Evolutionary conservation across 768 basidiomycete species (phyloP), one percentile per base, ranked within the genome.

Genomic region (Glaciozyma antarctica): DNA sequence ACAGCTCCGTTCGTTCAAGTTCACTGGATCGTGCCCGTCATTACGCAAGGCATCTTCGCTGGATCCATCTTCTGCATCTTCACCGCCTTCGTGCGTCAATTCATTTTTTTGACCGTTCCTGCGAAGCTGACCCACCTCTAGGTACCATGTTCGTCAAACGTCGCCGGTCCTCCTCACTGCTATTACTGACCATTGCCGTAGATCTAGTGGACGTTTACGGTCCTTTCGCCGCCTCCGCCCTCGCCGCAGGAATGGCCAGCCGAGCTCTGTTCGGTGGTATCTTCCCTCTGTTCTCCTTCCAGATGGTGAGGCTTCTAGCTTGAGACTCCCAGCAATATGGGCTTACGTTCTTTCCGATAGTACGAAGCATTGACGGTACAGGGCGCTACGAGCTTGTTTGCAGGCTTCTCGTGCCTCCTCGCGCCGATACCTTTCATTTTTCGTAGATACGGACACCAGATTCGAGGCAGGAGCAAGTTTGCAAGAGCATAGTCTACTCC

Each of bases 381-480:
- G n/a, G 70, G 70, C 3, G 70, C 70, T 4, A 60, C 67, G 15
- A 68, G 57, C 21, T 62, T 71, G 13, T n/a, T 71, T 4, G 70
- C 61, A 1, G 70, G 70, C 26, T 52, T 71, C 38, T 45, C 66
- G 17, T n/a, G 41, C 24, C 43, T n/a, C 24, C 61, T 65, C 13
- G 63, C 62, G 28, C 63, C 67, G 16, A 47, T 71, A 16, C 70
- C 70, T 1, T 68, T 66, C 45, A 8, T 66, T 3, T 71, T 71
- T 43, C 9, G 21, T 1, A 21, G 47, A 8, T 48, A 48, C 19
- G 47, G 47, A 8, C 19, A 21, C n/a, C n/a, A 12, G 12, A 48
- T 48, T 21, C 10, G 47, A 48, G 47, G n/a, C 7, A 21, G n/a
- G 21, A 48, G 47, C 47, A 48, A 48, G n/a, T 48, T 41, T 41